phyloP scores from a whole-genome alignment of 306 rosid species.

The Begonia fuchsioides region DNA sequence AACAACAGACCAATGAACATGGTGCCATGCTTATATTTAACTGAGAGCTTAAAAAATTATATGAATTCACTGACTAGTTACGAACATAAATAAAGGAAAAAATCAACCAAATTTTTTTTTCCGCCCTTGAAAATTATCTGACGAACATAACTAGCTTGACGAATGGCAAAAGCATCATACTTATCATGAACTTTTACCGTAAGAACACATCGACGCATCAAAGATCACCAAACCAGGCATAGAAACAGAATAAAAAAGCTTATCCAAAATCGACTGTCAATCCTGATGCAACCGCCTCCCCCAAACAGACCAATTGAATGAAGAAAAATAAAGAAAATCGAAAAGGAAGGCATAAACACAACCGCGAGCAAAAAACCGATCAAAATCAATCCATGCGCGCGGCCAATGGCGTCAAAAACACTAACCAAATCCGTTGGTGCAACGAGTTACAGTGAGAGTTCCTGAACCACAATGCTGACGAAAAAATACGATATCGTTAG shows the following conservation, averaged over 20 bases:
- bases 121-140: too few relatives aligned
- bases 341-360: slow-evolving; percentile 7
- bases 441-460: slow-evolving; percentile 20
- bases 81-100: too few relatives aligned
- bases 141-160: neutral
- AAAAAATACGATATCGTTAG: slow-evolving; percentile 17
- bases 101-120: too few relatives aligned
- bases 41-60: too few relatives aligned
- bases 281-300: slow-evolving; percentile 14
- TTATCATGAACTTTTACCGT: slow-evolving; percentile 8
- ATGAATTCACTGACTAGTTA: too few relatives aligned
- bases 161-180: slow-evolving; percentile 9
- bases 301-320: slow-evolving; percentile 3
- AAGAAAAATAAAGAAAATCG: slow-evolving; percentile 8
- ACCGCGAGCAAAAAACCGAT: slow-evolving; percentile 10
- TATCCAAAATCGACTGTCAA: slow-evolving; percentile 1
- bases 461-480: slow-evolving; percentile 18
- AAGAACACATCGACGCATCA: slow-evolving; percentile 8
- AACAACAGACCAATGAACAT: too few relatives aligned
- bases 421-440: slow-evolving; percentile 23
- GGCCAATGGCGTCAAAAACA: slow-evolving; percentile 18
- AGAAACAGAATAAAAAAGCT: slow-evolving; percentile 1
- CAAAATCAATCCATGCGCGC: slow-evolving; percentile 30
- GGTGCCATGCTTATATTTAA: too few relatives aligned
- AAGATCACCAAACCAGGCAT: slow-evolving; percentile 8